A percentile compares a stretch with the other conserved stretches of the same genome.
phyloP scores from a whole-genome alignment of 257 asterid genomes.

The Jacaranda mimosifolia region DNA sequence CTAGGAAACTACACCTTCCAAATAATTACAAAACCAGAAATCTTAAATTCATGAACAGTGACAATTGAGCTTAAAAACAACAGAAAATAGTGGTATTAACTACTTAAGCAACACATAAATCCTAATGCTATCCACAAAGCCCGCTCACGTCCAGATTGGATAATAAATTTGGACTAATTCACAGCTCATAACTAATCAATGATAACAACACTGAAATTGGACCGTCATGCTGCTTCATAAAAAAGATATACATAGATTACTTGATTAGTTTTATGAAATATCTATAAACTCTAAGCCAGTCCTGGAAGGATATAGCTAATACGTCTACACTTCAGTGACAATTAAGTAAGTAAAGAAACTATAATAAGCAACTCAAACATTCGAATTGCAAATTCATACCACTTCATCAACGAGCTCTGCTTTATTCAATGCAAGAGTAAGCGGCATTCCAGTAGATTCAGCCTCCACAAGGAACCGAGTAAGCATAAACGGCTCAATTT shows the following conservation, averaged over 20 bases:
- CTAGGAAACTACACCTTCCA: too few species aligned
- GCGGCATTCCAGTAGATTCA: slow-evolving; percentile 87
- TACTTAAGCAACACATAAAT: too few species aligned
- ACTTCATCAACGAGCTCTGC: slow-evolving; percentile 74
- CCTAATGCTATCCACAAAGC: too few species aligned
- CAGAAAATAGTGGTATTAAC: too few species aligned
- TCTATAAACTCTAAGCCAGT: not conserved
- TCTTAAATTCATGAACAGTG: too few species aligned
- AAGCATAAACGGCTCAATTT: slow-evolving; percentile 69
- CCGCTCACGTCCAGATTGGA: too few species aligned
- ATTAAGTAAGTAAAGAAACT: not conserved
- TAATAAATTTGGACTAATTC: too few species aligned
- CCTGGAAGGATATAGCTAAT: too few species aligned
- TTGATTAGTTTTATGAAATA: not conserved
- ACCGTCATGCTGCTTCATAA: not conserved
- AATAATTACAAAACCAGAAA: too few species aligned
- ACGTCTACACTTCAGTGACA: not conserved
- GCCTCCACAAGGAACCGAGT: slow-evolving; percentile 98
- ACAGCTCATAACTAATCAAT: not conserved
- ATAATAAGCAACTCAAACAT: slow-evolving; percentile 10
- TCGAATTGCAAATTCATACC: slow-evolving; percentile 49
- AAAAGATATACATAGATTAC: not conserved
- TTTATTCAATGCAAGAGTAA: slow-evolving; percentile 84
- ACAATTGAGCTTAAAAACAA: too few species aligned
- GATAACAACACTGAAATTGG: not conserved